These are phyloP conservation scores for Hemisphaericaspora xylofermentans DNA, from an alignment of 1,139 yeast genomes.

Conservation along the genomic window DNA sequence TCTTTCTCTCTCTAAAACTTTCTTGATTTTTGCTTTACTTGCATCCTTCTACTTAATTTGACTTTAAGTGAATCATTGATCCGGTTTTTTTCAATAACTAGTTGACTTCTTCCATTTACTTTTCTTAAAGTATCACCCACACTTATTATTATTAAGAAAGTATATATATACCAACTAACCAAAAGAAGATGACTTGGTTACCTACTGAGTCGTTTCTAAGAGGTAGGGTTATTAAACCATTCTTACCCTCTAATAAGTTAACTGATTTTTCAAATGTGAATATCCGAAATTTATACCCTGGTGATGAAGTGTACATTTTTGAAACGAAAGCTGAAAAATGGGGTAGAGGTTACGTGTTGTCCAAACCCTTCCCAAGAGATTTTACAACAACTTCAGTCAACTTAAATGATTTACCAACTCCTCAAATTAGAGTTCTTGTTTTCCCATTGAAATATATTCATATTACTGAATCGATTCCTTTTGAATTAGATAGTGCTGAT, in stretches of 20 bases:
- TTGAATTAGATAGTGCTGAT: conserved; percentile 24
- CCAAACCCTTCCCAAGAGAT: conserved; percentile 67
- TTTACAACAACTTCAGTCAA: conserved; percentile 61
- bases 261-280: conserved; percentile 39
- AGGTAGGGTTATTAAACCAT: conserved; percentile 59
- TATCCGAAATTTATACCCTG: conserved; percentile 65
- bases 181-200: conserved; percentile 32
- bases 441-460: conserved; percentile 58
- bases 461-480: conserved; percentile 34
- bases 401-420: conserved; percentile 61
- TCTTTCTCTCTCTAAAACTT: too few relatives aligned
- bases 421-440: conserved; percentile 50
- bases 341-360: conserved; percentile 75
- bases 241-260: conserved; percentile 57
- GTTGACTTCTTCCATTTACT: neutral
- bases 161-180: too few relatives aligned
- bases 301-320: conserved; percentile 77
- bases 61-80: too few relatives aligned
- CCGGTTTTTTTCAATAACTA: neutral
- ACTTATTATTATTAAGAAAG: neutral
- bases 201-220: conserved; percentile 40
- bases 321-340: conserved; percentile 66
- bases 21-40: too few relatives aligned
- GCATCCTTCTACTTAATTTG: too few relatives aligned
- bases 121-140: neutral